Percentiles rank a stretch among this genome's conserved stretches.
These are phyloP conservation scores for Parascedosporium putredinis DNA, from an alignment of 2,329 filamentous ascomycete genomes.

Conservation along the genomic window DNA sequence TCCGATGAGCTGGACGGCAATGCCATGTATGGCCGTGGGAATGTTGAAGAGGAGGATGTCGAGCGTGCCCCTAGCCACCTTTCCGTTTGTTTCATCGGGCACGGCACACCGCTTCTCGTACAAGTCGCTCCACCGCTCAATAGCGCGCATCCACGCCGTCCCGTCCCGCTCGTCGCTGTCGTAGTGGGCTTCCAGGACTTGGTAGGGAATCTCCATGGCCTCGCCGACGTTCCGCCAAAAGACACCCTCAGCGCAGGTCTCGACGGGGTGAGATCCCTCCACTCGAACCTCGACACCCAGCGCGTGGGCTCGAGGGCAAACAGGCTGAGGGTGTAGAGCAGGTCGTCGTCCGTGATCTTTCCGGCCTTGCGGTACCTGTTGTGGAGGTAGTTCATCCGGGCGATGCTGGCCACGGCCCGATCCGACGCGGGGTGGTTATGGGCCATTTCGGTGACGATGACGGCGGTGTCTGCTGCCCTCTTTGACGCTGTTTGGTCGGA, in stretches of 20 bases:
- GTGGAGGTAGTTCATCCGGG: constrained; percentile 56
- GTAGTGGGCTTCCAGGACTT: constrained; percentile 27
- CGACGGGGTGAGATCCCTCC: constrained; percentile 43
- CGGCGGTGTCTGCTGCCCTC: constrained; percentile 39
- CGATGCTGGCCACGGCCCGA: constrained; percentile 39
- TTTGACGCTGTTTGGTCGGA: constrained; percentile 35
- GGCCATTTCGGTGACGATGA: constrained; percentile 38
- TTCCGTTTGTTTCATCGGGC: constrained; percentile 3
- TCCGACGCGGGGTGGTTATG: constrained; percentile 29
- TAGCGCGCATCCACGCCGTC: constrained; percentile 39
- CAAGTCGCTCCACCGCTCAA: constrained; percentile 34
- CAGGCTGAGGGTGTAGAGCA: constrained; percentile 53
- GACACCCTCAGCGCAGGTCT: constrained; percentile 43
- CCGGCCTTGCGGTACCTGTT: constrained; percentile 42
- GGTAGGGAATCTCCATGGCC: constrained; percentile 40
- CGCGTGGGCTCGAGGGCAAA: constrained; percentile 45
- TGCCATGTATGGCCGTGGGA: not conserved
- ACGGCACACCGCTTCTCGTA: constrained; percentile 43
- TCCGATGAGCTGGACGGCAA: not conserved
- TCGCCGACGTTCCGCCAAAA: constrained; percentile 49
- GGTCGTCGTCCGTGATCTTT: constrained; percentile 50
- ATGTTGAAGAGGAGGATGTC: constrained; percentile 3
- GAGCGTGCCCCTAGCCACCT: constrained; percentile 7
- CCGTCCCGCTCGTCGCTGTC: constrained; percentile 33
- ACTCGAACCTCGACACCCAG: constrained; percentile 45